phyloP scores from a whole-genome alignment of 1,284 basidiomycete genomes.

The Bondarzewia mesenterica region DNA sequence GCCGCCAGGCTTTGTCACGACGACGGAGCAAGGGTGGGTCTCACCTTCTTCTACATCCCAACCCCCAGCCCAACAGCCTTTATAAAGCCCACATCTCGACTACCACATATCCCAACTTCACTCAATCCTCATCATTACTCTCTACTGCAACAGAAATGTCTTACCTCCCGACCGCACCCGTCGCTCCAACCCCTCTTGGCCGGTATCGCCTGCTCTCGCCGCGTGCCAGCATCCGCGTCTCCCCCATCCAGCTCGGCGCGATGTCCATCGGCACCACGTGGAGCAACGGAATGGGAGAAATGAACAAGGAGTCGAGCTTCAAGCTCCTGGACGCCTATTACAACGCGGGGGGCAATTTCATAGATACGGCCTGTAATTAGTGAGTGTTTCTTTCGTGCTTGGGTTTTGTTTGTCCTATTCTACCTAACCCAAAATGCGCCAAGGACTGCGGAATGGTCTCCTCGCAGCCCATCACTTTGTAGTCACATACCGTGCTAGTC shows the following conservation, averaged over 20 bases:
- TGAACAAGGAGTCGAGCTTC: slow-evolving; percentile 11
- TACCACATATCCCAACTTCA: no score
- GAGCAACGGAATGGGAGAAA: slow-evolving; percentile 16
- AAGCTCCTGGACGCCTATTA: slow-evolving; percentile 17
- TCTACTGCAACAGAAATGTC: no score
- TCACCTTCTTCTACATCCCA: no score
- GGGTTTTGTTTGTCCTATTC: background rate
- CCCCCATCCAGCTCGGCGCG: slow-evolving; percentile 39
- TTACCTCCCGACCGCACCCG: no score
- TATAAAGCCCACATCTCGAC: no score
- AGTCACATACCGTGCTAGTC: background rate
- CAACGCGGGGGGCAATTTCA: slow-evolving; percentile 37
- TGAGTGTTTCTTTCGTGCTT: slow-evolving; percentile 14
- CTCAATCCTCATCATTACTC: no score
- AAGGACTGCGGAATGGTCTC: background rate
- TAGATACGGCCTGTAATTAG: slow-evolving; percentile 47
- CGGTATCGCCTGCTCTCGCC: no score
- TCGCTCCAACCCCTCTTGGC: no score
- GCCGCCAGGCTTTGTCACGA: no score
- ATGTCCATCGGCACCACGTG: slow-evolving; percentile 40
- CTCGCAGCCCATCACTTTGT: no score
- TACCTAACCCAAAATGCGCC: background rate
- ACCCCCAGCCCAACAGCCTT: no score
- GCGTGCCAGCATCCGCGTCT: slow-evolving; percentile 22
- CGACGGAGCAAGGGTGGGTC: no score